A percentile compares a stretch with the other conserved stretches of the same genome.
These are phyloP conservation scores for Rosa rugosa DNA, from an alignment of 306 rosid genomes.

Conservation along the genomic window DNA sequence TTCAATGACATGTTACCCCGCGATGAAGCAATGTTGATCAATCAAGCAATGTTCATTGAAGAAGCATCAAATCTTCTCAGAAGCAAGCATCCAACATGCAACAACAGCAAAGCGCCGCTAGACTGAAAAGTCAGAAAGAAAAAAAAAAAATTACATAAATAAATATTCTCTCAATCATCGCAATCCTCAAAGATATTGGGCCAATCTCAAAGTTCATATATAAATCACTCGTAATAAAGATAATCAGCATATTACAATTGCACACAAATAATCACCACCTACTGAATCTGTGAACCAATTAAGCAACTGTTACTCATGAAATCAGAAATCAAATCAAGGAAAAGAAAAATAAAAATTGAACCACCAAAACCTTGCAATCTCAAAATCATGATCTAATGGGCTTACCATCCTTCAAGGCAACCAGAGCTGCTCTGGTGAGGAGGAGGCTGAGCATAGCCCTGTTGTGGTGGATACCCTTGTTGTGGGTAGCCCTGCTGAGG, in stretches of 20 bases:
- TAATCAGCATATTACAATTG: background rate
- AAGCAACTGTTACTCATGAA: background rate
- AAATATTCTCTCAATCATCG: background rate
- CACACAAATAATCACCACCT: background rate
- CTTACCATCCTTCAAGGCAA: slow-evolving; percentile 79
- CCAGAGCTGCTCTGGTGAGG: slow-evolving; percentile 32
- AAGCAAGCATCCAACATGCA: slow-evolving; percentile 43
- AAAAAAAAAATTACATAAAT: background rate
- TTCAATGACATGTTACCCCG: background rate
- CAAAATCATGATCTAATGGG: background rate
- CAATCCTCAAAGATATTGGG: background rate
- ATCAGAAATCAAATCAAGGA: background rate
- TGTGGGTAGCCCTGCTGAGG: slow-evolving; percentile 53
- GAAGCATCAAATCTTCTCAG: slow-evolving; percentile 16
- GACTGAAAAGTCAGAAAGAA: slow-evolving; percentile 18
- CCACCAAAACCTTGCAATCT: background rate
- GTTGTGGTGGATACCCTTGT: slow-evolving; percentile 57
- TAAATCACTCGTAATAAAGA: no score
- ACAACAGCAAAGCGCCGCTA: slow-evolving; percentile 49
- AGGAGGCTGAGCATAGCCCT: slow-evolving; percentile 63
- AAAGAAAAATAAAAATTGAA: background rate
- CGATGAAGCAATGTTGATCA: background rate
- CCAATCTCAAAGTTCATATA: no score
- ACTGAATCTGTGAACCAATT: background rate
- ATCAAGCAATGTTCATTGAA: no score